These are phyloP conservation scores for Plasmodium knowlesi DNA, from an alignment of 169 alveolate genomes.

Conservation along the genomic window DNA sequence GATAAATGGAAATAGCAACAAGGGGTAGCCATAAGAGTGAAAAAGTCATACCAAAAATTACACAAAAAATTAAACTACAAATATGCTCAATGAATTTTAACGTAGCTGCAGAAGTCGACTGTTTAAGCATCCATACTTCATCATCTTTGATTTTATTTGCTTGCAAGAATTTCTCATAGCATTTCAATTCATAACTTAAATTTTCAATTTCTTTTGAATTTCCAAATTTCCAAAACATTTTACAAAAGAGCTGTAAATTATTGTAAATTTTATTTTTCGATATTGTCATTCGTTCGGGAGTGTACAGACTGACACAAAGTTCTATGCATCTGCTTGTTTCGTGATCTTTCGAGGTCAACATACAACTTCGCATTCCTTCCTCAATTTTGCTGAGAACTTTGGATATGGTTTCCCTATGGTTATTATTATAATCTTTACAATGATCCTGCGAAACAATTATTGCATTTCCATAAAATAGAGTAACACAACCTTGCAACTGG, in stretches of 20 bases:
- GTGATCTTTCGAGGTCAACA: constrained; percentile 86
- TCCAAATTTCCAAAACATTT: constrained; percentile 87
- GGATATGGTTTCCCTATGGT: constrained; percentile 82
- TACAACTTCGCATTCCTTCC: constrained; percentile 86
- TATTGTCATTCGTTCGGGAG: constrained; percentile 90
- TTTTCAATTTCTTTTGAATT: constrained; percentile 82
- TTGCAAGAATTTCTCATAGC: constrained; percentile 85
- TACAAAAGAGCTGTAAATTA: constrained; percentile 85
- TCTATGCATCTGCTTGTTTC: constrained; percentile 85
- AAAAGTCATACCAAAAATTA: constrained; percentile 87
- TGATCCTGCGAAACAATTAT: constrained; percentile 84
- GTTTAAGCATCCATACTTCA: constrained; percentile 92
- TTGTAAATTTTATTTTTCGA: constrained; percentile 86
- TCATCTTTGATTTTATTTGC: constrained; percentile 87
- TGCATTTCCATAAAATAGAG: constrained; percentile 89
- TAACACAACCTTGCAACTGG: constrained; percentile 88
- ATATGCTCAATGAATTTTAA: constrained; percentile 83
- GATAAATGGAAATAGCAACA: constrained; percentile 83
- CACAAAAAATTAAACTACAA: constrained; percentile 79
- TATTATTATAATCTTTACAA: constrained; percentile 83
- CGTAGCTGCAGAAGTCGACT: constrained; percentile 90
- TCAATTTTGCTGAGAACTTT: constrained; percentile 82
- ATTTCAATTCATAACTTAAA: constrained; percentile 83
- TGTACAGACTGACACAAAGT: constrained; percentile 87
- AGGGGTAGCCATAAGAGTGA: constrained; percentile 92